Percentiles rank a stretch among this genome's conserved stretches.
Evolutionary conservation across 768 basidiomycete species (phyloP).

Genomic region (Crucibulum laeve): DNA sequence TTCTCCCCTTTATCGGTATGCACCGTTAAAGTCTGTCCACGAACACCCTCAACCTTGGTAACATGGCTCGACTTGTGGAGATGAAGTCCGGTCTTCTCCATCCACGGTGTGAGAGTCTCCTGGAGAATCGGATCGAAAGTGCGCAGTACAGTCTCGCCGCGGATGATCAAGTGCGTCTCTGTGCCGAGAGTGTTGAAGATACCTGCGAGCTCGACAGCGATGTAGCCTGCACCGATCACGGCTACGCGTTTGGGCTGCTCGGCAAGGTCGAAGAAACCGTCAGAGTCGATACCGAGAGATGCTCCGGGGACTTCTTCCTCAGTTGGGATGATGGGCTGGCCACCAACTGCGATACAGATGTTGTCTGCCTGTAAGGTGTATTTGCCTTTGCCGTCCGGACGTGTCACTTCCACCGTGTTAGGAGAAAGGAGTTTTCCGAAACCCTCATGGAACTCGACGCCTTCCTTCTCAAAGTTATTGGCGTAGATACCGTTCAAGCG

Average conservation of each 20-base stretch:
- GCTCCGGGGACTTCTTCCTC: constrained; percentile 87
- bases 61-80: constrained; percentile 80
- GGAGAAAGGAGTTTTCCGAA: constrained; percentile 67
- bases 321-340: constrained; percentile 73
- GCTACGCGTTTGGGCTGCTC: constrained; percentile 91
- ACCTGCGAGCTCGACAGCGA: constrained; percentile 95
- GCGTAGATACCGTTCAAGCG: constrained; percentile 90
- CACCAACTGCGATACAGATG: constrained; percentile 84
- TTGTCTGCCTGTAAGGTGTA: constrained; percentile 75
- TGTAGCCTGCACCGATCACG: constrained; percentile 96
- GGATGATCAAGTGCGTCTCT: constrained; percentile 91
- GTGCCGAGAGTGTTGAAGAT: constrained; percentile 87
- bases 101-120: constrained; percentile 82
- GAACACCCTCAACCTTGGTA: constrained; percentile 68
- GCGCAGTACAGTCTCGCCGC: constrained; percentile 84
- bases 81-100: constrained; percentile 91
- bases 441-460: constrained; percentile 84
- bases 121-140: constrained; percentile 89
- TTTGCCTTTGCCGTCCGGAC: constrained; percentile 53
- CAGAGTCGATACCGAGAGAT: constrained; percentile 84
- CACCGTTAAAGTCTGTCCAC: constrained; percentile 72
- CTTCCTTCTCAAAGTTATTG: constrained; percentile 80
- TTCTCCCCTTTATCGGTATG: constrained; percentile 68
- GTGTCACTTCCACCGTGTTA: constrained; percentile 69
- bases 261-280: constrained; percentile 93